These are phyloP conservation scores for Globisporangium spinosum DNA, from an alignment of 352 stramenopile species.

Conservation along the genomic window DNA sequence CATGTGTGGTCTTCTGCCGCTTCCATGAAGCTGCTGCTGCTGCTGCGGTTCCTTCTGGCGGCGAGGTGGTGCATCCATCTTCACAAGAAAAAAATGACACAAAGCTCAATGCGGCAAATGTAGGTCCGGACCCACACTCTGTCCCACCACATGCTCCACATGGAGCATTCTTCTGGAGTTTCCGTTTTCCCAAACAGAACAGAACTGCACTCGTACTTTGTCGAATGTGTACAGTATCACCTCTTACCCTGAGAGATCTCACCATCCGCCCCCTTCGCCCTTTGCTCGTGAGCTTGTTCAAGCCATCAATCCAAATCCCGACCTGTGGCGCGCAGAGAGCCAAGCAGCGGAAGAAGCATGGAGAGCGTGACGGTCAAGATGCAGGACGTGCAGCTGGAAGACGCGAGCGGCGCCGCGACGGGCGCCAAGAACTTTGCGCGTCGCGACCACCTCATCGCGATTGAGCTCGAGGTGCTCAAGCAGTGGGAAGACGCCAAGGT, in stretches of 20 bases:
- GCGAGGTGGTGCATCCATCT: constrained; percentile 7
- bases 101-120: background rate
- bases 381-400: constrained; percentile 69
- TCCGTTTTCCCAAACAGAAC: background rate
- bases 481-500: constrained; percentile 87
- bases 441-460: constrained; percentile 88
- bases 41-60: background rate
- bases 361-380: constrained; percentile 80
- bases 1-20: background rate
- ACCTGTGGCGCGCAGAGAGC: constrained; percentile 5
- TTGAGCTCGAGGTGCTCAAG: constrained; percentile 90
- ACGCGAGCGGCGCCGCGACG: constrained; percentile 37
- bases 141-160: constrained; percentile 1
- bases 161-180: constrained; percentile 6
- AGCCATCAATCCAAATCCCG: constrained; percentile 19
- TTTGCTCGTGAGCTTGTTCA: background rate
- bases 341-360: constrained; percentile 25
- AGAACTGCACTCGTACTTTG: constrained; percentile 10
- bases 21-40: background rate
- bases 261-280: background rate
- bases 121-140: constrained; percentile 6
- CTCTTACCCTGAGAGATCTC: background rate
- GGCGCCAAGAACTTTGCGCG: constrained; percentile 76
- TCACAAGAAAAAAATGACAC: background rate
- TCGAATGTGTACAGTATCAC: background rate